Conservation (phyloP, 371 early-diverging fungal genomes). For the Mortierella sp. region DNA sequence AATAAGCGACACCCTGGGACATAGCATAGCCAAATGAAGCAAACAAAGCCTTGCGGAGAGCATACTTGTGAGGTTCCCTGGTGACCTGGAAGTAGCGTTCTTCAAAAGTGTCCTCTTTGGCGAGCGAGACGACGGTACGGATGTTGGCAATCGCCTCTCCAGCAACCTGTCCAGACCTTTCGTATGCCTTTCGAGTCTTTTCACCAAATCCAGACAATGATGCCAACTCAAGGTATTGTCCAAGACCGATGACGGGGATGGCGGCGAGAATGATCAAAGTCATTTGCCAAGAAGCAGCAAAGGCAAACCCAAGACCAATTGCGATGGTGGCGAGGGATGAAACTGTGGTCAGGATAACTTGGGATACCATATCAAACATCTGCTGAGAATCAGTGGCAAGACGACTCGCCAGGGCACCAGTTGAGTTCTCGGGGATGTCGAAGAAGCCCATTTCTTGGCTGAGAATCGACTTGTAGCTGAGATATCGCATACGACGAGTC, state of each 20-base stretch:
- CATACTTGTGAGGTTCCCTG: constrained; percentile 72
- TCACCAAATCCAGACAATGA: constrained; percentile 63
- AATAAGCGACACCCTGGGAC: constrained; percentile 72
- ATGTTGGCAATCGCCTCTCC: constrained; percentile 90
- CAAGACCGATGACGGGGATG: constrained; percentile 60
- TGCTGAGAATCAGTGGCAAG: constrained; percentile 87
- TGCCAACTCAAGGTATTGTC: constrained; percentile 48
- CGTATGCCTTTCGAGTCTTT: constrained; percentile 73
- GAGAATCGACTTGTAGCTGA: constrained; percentile 61
- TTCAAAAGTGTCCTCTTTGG: constrained; percentile 80
- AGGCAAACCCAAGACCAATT: constrained; percentile 61
- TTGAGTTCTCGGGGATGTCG: constrained; percentile 84
- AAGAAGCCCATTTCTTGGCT: constrained; percentile 90
- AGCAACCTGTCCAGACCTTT: constrained; percentile 78
- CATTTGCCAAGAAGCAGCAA: constrained; percentile 67
- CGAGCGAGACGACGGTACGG: constrained; percentile 88
- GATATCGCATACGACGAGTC: constrained; percentile 41
- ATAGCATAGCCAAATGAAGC: constrained; percentile 75
- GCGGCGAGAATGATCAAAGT: constrained; percentile 68
- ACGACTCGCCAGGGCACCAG: constrained; percentile 87
- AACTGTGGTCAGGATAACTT: constrained; percentile 63
- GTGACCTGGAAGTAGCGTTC: constrained; percentile 67
- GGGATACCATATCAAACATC: constrained; percentile 76
- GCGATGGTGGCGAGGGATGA: constrained; percentile 56
- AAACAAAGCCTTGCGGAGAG: constrained; percentile 64